Conservation (phyloP, 192 early-diverging fungal genomes). For the Podila verticillata region DNA sequence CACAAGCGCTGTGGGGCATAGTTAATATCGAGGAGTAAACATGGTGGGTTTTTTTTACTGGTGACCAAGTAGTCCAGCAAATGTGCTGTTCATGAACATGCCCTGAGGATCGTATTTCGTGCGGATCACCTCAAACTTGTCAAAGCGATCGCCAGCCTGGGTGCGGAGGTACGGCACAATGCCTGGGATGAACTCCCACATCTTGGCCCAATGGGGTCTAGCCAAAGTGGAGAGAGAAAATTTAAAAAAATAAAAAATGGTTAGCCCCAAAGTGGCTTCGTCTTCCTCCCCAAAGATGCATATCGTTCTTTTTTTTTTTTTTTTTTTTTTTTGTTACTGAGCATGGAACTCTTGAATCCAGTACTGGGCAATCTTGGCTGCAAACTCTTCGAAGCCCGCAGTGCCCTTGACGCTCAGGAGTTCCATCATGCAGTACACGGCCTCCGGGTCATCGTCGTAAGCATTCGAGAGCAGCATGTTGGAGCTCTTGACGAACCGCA, state of each 20-base stretch:
- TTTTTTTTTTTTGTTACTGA: constrained; percentile 7
- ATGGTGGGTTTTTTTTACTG: not conserved
- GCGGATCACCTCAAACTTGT: constrained; percentile 42
- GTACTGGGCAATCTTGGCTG: constrained; percentile 23
- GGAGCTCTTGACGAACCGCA: constrained; percentile 45
- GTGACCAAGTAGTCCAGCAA: constrained; percentile 21
- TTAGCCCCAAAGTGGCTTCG: too few relatives aligned
- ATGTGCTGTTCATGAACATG: constrained; percentile 40
- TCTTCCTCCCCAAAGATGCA: not conserved
- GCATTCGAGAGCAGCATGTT: constrained; percentile 17
- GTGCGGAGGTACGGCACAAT: constrained; percentile 38
- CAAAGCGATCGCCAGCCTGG: constrained; percentile 4
- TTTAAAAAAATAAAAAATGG: too few relatives aligned
- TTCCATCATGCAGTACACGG: constrained; percentile 38
- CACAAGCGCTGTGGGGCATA: too few relatives aligned
- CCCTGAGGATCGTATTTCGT: constrained; percentile 46
- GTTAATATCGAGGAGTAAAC: too few relatives aligned
- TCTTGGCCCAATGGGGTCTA: constrained; percentile 52
- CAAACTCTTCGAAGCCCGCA: constrained; percentile 27
- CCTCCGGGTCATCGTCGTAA: constrained; percentile 47
- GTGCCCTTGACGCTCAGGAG: constrained; percentile 27
- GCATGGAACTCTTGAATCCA: constrained; percentile 50
- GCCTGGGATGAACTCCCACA: constrained; percentile 48
- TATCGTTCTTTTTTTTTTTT: not conserved
- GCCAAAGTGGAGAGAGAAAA: too few relatives aligned